These are phyloP conservation scores for Exophiala lecanii-corni DNA, from an alignment of 2,329 filamentous ascomycete genomes.

Conservation along the genomic window DNA sequence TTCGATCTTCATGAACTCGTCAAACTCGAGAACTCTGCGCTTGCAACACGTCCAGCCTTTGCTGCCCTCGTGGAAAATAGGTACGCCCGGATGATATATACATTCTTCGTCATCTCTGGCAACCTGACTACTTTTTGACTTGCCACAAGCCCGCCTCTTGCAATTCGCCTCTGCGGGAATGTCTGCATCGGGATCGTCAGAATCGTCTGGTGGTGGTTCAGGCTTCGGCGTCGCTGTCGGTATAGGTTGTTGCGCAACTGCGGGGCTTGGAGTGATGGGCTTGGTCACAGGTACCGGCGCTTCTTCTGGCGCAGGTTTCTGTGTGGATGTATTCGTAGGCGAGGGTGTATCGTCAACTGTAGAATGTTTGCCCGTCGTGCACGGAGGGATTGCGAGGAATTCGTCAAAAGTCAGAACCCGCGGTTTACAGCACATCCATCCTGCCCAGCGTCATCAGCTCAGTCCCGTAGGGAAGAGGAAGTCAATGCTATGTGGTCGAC, in stretches of 20 bases:
- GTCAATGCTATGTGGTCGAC: no score
- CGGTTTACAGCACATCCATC: conserved; percentile 98
- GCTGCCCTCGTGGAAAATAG: conserved; percentile 95
- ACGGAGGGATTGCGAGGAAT: conserved; percentile 87
- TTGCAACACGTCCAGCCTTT: conserved; percentile 99
- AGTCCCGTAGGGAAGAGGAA: no score
- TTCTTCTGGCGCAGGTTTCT: conserved; percentile 23
- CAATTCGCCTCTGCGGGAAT: conserved; percentile 73
- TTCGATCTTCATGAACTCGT: conserved; percentile 94
- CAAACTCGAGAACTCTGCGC: conserved; percentile 88
- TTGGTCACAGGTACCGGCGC: conserved; percentile 22
- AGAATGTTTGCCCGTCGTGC: conserved; percentile 88
- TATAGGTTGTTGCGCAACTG: conserved; percentile 33
- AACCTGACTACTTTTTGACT: conserved; percentile 41
- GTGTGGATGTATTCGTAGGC: conserved; percentile 39
- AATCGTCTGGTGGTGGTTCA: conserved; percentile 71
- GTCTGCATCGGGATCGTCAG: conserved; percentile 71
- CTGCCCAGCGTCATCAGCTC: no score
- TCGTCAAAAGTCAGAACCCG: conserved; percentile 97
- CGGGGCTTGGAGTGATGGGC: conserved; percentile 26
- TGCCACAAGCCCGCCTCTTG: conserved; percentile 69
- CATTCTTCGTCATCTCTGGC: conserved; percentile 69
- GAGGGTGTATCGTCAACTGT: conserved; percentile 69
- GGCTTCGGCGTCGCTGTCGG: conserved; percentile 47
- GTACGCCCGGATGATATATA: conserved; percentile 79